Conservation (phyloP, 73 alveolate species). For the Paramecium sexaurelia region DNA sequence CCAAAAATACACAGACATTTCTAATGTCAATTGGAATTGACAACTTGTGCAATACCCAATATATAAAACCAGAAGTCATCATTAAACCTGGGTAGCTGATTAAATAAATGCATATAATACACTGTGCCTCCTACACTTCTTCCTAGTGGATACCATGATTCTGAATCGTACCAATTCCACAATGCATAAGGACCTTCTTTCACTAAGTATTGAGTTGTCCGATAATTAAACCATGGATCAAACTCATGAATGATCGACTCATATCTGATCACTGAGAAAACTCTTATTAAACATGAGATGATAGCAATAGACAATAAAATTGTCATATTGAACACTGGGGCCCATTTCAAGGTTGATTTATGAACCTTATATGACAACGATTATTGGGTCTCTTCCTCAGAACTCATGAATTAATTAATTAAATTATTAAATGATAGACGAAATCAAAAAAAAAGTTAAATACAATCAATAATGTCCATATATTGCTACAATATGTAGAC, state of each 20-base stretch:
- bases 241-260: slow-evolving; percentile 98
- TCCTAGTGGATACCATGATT: slow-evolving; percentile 99
- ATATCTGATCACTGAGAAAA: slow-evolving; percentile 97
- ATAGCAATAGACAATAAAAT: slow-evolving; percentile 85
- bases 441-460: slow-evolving; percentile 29
- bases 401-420: slow-evolving; percentile 27
- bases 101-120: slow-evolving; percentile 24
- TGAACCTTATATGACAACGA: neutral
- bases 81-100: slow-evolving; percentile 94
- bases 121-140: slow-evolving; percentile 99
- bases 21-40: slow-evolving; percentile 98
- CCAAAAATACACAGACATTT: slow-evolving; percentile 98
- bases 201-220: slow-evolving; percentile 92
- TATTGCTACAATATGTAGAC: slow-evolving; percentile 70
- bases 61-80: slow-evolving; percentile 94
- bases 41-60: slow-evolving; percentile 88
- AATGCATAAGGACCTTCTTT: slow-evolving; percentile 96
- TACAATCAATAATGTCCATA: slow-evolving; percentile 59
- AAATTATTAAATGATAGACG: neutral
- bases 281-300: slow-evolving; percentile 92
- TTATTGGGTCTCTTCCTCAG: slow-evolving; percentile 25
- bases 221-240: slow-evolving; percentile 99
- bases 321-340: slow-evolving; percentile 88
- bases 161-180: slow-evolving; percentile 99
- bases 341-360: slow-evolving; percentile 69